phyloP scores from a whole-genome alignment of 768 basidiomycete species.

The Pulveroboletus sp. region DNA sequence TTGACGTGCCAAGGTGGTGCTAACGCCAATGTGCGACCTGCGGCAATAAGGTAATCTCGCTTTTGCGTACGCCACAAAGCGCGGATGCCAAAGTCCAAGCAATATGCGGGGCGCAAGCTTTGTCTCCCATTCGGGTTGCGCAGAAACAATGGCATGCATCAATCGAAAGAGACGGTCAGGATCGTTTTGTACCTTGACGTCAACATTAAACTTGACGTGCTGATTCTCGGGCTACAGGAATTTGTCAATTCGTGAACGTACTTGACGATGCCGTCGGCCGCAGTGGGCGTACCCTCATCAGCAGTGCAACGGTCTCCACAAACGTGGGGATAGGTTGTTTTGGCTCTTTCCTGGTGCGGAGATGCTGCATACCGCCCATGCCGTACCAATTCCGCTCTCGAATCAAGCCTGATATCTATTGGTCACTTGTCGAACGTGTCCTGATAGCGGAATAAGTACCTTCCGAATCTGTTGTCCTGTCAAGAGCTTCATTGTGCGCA shows the following conservation, averaged over 20 bases:
- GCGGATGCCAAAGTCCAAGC: constrained; percentile 87
- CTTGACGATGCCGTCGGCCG: constrained; percentile 3
- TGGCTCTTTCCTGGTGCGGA: constrained; percentile 75
- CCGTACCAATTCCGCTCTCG: constrained; percentile 71
- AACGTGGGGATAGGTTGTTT: constrained; percentile 89
- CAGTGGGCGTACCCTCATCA: constrained; percentile 61
- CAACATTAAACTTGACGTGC: constrained; percentile 79
- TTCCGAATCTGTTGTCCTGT: constrained; percentile 76
- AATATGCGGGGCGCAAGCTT: constrained; percentile 74
- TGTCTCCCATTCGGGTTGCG: constrained; percentile 68
- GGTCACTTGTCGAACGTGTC: constrained; percentile 27
- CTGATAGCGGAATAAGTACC: constrained; percentile 34
- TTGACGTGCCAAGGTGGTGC: constrained; percentile 63
- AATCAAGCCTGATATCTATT: constrained; percentile 50
- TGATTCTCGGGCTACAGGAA: constrained; percentile 59
- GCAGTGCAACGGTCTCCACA: constrained; percentile 68
- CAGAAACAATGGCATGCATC: constrained; percentile 64
- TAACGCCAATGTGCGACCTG: constrained; percentile 79
- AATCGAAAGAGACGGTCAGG: constrained; percentile 78
- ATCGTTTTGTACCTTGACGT: constrained; percentile 92
- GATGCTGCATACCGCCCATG: constrained; percentile 65
- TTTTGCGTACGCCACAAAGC: constrained; percentile 77
- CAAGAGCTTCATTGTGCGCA: constrained; percentile 44
- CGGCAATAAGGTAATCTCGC: constrained; percentile 74
- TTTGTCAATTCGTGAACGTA: constrained; percentile 3